Base-by-base conservation (phyloP, 768 basidiomycete genomes). In the Fibroporia radiculosa region DNA sequence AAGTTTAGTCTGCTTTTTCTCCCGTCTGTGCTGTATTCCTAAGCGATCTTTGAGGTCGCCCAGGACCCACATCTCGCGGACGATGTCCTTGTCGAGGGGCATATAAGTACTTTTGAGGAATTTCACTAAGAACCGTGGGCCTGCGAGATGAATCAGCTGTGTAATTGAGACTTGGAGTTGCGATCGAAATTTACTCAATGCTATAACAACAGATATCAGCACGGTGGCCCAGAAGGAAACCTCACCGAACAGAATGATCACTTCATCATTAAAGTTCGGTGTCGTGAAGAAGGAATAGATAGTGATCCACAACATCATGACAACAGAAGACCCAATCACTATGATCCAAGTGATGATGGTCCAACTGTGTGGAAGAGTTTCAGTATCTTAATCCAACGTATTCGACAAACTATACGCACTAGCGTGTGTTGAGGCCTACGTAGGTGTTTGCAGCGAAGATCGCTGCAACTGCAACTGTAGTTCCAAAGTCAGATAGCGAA, bases 21-120 rank as follows among this genome's bases (percentile, higher is more conserved):
- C 79, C 29, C 80, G 75, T 54, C 56, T 46, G 43, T 81, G 84
- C 27, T 68, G 62, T 44, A 92, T 74, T 3, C 89, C 89, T 3
- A 92, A 69, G 31, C 72, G 77, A 50, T 90, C 87, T 60, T 92
- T 92, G 45, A 92, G 71, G 56, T 90, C 80, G 3, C 89, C 89
- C 47, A 62, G 56, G 3, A 91, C 86, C 88, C 87, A 91, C 77
- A 81, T 84, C 69, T 98, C 95, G 23, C 95, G 82, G 6, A 98
- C 72, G 45, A 97, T 82, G 55, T 96, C 88, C 59, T 80, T 84
- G 71, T 98, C 95, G 14, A 81, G 68, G 2, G 93, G 93, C 38
- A 62, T 65, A 56, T 93, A 96, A 1, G 81, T 74, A 1, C 80
- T 70, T 8, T 74, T 68, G 48, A 83, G 57, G 59, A 77, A 90